Base-by-base conservation (phyloP, 2,329 filamentous ascomycete species). In the Bimuria novae-zelandiae region DNA sequence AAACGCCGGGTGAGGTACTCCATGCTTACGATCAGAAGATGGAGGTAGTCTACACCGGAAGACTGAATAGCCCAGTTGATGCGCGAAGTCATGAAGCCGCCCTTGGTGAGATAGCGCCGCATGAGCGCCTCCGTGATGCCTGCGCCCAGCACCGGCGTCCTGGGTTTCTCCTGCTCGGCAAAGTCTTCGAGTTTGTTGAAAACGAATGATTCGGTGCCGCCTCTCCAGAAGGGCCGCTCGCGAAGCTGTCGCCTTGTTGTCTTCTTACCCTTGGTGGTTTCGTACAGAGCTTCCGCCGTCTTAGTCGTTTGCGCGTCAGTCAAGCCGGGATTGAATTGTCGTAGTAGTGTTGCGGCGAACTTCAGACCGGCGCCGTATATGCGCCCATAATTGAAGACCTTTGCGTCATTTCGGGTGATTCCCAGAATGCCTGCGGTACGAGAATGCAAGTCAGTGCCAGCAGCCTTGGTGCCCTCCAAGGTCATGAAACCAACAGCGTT, bases 11-110 rank as follows among this genome's bases (percentile, higher is more conserved):
- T 87, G 3, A 99, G 82, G 68, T 96, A 96, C 70, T 97, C 92
- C 95, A 99, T 99, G 12, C 86, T 82, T 2, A 97, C 85, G 58
- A 99, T 91, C 16, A 99, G 82, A 4, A 99, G 85, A 68, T 99
- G 94, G 1, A 99, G 83, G 72, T 99, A 99, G 73, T 99, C 95
- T 3, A 97, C 93, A 4, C 95, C 94, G 0, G 90, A 96, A 0
- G 92, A 97, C 68, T 99, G 94, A 63, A 99, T 97, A 3, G 94
- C 94, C 94, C 94, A 99, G 71, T 99, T 99, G 76, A 99, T 97
- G 29, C 95, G 88, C 16, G 89, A 95, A 1, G 94, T 97, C 77
- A 99, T 88, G 76, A 96, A 99, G 19, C 88, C 90, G 30, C 92
- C 92, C 68, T 90, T 94, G 73, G 84, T 90, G 64, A 99, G 87